A percentile compares a stretch with the other conserved stretches of the same genome.
Evolutionary conservation across 768 basidiomycete species (phyloP).

Genomic region (Leucosporidium yakuticum): DNA sequence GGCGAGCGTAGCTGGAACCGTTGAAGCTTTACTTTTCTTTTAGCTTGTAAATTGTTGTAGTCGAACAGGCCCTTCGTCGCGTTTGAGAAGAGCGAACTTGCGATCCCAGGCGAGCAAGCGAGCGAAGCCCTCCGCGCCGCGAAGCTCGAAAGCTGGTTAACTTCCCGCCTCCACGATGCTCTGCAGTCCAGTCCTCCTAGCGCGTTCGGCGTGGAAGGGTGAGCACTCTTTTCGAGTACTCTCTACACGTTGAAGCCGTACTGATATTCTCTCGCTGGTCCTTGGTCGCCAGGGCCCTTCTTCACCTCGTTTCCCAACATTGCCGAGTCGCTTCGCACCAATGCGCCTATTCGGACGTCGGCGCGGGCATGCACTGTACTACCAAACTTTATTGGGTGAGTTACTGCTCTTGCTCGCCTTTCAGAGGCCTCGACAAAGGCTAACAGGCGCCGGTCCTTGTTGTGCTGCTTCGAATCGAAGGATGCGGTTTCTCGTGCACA

Average conservation of each 20-base stretch:
- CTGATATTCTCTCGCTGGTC: not conserved
- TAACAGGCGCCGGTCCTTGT: not conserved
- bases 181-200: conserved; percentile 4
- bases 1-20: not conserved
- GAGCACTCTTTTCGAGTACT: conserved; percentile 3
- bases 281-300: conserved; percentile 64
- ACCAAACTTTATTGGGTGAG: conserved; percentile 91
- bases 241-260: not conserved
- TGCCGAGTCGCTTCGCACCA: conserved; percentile 68
- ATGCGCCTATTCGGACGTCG: conserved; percentile 79
- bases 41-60: no score
- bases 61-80: no score
- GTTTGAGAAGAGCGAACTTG: no score
- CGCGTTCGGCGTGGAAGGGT: conserved; percentile 50
- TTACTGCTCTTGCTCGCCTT: conserved; percentile 3
- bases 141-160: no score
- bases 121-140: not conserved
- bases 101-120: not conserved
- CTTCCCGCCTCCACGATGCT: not conserved
- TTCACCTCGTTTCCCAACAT: conserved; percentile 90
- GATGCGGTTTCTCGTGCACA: conserved; percentile 84
- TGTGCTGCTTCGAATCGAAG: conserved; percentile 46
- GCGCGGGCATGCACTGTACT: conserved; percentile 86
- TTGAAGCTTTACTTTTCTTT: not conserved
- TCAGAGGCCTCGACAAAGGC: not conserved